Conservation (phyloP, 2,329 filamentous ascomycete species). For the Xylaria sp. region DNA sequence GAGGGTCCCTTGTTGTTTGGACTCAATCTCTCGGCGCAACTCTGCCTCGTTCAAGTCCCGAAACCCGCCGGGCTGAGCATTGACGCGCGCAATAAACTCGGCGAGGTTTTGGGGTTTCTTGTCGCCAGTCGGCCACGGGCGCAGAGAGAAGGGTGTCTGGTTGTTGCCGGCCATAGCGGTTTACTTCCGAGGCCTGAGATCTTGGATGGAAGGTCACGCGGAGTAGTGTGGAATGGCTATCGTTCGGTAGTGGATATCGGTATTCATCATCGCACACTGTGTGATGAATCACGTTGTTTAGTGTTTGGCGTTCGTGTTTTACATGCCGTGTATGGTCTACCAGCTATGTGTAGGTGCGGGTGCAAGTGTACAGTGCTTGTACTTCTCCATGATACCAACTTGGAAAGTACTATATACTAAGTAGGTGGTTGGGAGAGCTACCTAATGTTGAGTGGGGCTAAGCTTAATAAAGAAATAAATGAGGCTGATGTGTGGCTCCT, state of each 20-base stretch:
- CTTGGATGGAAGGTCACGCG: constrained; percentile 2
- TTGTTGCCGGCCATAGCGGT: constrained; percentile 41
- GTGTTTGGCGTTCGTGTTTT: neutral
- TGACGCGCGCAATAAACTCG: constrained; percentile 82
- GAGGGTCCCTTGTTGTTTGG: constrained; percentile 55
- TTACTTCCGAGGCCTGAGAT: constrained; percentile 1
- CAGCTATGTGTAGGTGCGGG: neutral
- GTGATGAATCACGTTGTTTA: neutral
- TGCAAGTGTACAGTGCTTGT: too few species aligned
- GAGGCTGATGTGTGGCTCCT: constrained; percentile 14
- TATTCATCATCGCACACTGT: neutral
- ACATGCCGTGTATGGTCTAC: constrained; percentile 1
- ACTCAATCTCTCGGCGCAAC: constrained; percentile 74
- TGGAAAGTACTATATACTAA: too few species aligned
- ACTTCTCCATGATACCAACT: too few species aligned
- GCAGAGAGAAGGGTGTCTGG: constrained; percentile 65
- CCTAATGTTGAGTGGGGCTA: neutral
- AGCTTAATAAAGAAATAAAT: too few species aligned
- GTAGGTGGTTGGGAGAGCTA: too few species aligned
- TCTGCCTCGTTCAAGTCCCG: constrained; percentile 80
- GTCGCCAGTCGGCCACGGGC: constrained; percentile 70
- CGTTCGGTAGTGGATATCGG: neutral
- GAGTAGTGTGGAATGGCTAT: neutral
- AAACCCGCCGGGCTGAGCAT: constrained; percentile 82
- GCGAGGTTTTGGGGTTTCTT: constrained; percentile 71